phyloP scores from a whole-genome alignment of 768 basidiomycete species.

The Mycena kentingensis region DNA sequence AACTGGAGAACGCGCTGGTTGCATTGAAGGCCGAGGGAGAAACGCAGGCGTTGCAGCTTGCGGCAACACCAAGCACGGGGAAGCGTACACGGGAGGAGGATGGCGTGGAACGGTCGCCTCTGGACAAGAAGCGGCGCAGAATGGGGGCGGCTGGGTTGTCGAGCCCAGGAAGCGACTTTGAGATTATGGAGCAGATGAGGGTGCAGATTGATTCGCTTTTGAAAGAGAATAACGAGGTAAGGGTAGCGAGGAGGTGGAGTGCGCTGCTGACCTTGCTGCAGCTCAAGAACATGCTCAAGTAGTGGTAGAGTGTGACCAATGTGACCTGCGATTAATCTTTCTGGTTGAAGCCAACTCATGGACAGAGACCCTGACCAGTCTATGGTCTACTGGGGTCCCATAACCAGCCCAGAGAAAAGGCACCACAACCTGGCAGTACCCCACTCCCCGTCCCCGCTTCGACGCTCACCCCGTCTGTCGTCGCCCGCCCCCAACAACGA shows the following conservation, averaged over 20 bases:
- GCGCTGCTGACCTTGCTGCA: conserved; percentile 14
- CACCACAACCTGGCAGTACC: conserved; percentile 34
- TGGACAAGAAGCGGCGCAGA: conserved; percentile 32
- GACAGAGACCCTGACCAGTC: not conserved
- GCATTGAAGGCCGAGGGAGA: conserved; percentile 34
- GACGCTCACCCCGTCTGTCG: conserved; percentile 56
- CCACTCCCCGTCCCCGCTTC: conserved; percentile 33
- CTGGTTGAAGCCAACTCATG: not conserved
- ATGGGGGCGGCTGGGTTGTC: not conserved
- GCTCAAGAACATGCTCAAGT: conserved; percentile 32
- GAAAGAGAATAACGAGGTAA: conserved; percentile 52
- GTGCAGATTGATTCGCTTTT: conserved; percentile 46
- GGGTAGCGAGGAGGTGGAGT: conserved; percentile 4
- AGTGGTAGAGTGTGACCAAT: too few species aligned
- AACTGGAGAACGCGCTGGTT: conserved; percentile 36
- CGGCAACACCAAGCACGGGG: not conserved
- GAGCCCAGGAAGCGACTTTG: conserved; percentile 13
- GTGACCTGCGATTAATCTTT: too few species aligned
- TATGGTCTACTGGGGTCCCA: conserved; percentile 48
- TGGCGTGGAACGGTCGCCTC: conserved; percentile 11
- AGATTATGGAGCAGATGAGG: conserved; percentile 48
- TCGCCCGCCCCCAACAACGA: conserved; percentile 27
- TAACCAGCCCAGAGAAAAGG: conserved; percentile 55
- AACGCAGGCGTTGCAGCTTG: not conserved
- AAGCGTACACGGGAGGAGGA: conserved; percentile 20